Evolutionary conservation across 345 rosid genomes (phyloP).

Genomic region (Iberis pinnata): DNA sequence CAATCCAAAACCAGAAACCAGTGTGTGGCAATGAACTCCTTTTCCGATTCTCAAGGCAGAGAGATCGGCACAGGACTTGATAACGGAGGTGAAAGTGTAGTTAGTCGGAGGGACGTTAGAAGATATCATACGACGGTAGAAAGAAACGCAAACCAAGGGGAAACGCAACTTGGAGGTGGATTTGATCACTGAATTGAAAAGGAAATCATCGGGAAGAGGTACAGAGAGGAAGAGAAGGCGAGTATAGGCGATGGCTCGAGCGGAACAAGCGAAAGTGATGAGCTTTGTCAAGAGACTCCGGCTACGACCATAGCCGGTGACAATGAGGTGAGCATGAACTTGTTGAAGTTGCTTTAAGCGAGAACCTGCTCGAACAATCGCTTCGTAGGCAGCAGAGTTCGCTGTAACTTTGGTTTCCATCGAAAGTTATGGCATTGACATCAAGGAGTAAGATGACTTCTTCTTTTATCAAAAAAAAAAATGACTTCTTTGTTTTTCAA

Average conservation of each 20-base stretch:
- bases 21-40: slow-evolving; percentile 50
- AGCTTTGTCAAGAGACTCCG: slow-evolving; percentile 74
- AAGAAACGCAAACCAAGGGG: slow-evolving; percentile 41
- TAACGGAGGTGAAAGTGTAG: slow-evolving; percentile 67
- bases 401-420: slow-evolving; percentile 35
- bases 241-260: slow-evolving; percentile 46
- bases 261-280: slow-evolving; percentile 50
- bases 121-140: slow-evolving; percentile 52
- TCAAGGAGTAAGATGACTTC: too few species aligned
- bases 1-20: slow-evolving; percentile 47
- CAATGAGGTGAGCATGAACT: slow-evolving; percentile 50
- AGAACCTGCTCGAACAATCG: slow-evolving; percentile 60
- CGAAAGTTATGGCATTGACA: slow-evolving; percentile 9
- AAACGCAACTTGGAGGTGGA: slow-evolving; percentile 44
- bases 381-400: slow-evolving; percentile 49
- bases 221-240: slow-evolving; percentile 48
- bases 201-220: slow-evolving; percentile 58
- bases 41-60: slow-evolving; percentile 42
- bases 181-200: slow-evolving; percentile 57
- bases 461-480: too few species aligned
- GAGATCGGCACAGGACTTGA: slow-evolving; percentile 62
- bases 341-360: slow-evolving; percentile 56
- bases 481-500: too few species aligned
- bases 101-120: slow-evolving; percentile 39
- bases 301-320: slow-evolving; percentile 46